Conservation (phyloP, 1,139 yeast species). For the Geotrichum restrictum region DNA sequence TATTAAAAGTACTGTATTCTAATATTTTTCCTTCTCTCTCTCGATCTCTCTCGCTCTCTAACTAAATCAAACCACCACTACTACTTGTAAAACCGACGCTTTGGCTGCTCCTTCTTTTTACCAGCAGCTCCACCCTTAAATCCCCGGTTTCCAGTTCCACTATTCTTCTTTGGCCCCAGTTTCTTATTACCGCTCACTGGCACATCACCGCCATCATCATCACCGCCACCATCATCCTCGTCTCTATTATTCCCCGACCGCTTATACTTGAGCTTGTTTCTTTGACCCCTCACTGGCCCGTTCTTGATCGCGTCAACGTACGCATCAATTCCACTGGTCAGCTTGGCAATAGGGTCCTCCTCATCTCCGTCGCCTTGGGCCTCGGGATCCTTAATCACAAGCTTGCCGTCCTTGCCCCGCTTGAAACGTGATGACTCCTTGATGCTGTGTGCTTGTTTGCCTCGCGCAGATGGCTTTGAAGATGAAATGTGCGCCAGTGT, state of each 20-base stretch:
- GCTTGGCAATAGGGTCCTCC: constrained; percentile 54
- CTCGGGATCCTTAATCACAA: constrained; percentile 38
- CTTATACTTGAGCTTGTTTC: constrained; percentile 82
- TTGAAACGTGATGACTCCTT: constrained; percentile 46
- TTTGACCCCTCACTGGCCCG: constrained; percentile 91
- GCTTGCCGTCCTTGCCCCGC: constrained; percentile 44
- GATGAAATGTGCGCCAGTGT: constrained; percentile 85
- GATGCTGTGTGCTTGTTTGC: constrained; percentile 40
- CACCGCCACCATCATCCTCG: constrained; percentile 34
- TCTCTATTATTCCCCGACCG: constrained; percentile 55
- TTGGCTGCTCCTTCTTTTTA: constrained; percentile 7
- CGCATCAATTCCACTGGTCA: constrained; percentile 70
- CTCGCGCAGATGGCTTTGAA: constrained; percentile 57
- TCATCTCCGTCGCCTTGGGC: constrained; percentile 29
- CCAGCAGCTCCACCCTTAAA: constrained; percentile 13
- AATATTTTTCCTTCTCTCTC: neutral
- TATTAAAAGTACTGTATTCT: neutral
- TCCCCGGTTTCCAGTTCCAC: constrained; percentile 16
- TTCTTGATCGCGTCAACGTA: constrained; percentile 89
- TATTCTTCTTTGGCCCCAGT: constrained; percentile 13
- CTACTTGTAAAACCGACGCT: constrained; percentile 14
- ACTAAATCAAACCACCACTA: too few species aligned
- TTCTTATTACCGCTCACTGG: neutral
- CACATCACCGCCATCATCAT: constrained; percentile 14
- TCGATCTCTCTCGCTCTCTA: neutral